Conservation (phyloP, 495 filamentous ascomycete genomes). For the Penicillium crystallinum region DNA sequence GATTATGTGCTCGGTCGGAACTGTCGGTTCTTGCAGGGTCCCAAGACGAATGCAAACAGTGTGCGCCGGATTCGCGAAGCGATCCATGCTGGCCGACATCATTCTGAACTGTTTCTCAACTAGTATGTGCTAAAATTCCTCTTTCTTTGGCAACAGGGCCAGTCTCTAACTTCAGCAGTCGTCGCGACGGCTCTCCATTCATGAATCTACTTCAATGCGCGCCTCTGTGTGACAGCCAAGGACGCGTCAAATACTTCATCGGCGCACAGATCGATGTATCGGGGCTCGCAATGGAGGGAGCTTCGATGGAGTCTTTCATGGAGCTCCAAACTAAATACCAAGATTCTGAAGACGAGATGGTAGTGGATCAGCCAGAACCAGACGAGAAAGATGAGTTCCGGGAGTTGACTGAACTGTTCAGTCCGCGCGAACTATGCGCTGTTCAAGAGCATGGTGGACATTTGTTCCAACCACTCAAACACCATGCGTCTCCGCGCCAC, state of each 20-base stretch:
- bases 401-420: slow-evolving; percentile 53
- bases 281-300: slow-evolving; percentile 50
- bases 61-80: slow-evolving; percentile 53
- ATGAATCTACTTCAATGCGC: slow-evolving; percentile 62
- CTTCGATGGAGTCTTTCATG: slow-evolving; percentile 53
- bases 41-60: slow-evolving; percentile 46
- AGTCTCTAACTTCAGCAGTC: slow-evolving; percentile 24
- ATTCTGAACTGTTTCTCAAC: slow-evolving; percentile 64
- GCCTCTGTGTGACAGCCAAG: slow-evolving; percentile 56
- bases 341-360: slow-evolving; percentile 15
- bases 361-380: slow-evolving; percentile 11
- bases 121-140: slow-evolving; percentile 44
- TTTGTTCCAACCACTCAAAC: slow-evolving; percentile 26
- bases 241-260: slow-evolving; percentile 56
- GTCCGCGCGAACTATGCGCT: slow-evolving; percentile 48
- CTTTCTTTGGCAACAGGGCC: neutral
- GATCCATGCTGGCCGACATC: slow-evolving; percentile 52
- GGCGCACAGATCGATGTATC: slow-evolving; percentile 59
- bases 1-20: slow-evolving; percentile 55
- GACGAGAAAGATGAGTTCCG: slow-evolving; percentile 39
- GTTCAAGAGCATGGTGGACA: slow-evolving; percentile 34
- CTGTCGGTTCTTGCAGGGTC: slow-evolving; percentile 60
- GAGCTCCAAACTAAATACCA: slow-evolving; percentile 31
- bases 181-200: slow-evolving; percentile 58
- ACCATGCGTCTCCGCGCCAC: neutral